These are phyloP conservation scores for Blastobotrys americana DNA, from an alignment of 805 yeast genomes.

Conservation along the genomic window DNA sequence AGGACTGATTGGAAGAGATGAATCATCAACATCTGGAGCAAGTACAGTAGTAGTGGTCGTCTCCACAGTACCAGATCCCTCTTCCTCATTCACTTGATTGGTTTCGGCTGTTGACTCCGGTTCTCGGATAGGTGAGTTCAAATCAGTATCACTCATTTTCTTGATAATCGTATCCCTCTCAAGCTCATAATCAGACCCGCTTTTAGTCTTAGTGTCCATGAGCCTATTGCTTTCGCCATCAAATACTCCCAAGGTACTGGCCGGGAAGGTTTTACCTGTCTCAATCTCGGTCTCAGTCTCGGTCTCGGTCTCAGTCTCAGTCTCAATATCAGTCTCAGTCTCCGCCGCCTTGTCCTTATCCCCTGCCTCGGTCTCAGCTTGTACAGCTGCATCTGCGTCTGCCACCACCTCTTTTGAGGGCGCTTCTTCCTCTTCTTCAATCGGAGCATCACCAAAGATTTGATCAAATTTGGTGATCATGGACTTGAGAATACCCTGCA, in stretches of 20 bases:
- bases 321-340: neutral
- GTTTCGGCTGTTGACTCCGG: too few species aligned
- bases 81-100: too few species aligned
- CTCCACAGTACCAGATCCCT: too few species aligned
- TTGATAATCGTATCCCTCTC: neutral
- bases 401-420: neutral
- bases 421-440: constrained; percentile 2
- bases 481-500: constrained; percentile 45
- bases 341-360: neutral
- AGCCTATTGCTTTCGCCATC: neutral
- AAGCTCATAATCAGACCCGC: too few species aligned
- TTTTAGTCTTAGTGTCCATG: neutral
- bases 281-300: neutral
- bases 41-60: neutral
- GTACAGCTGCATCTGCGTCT: neutral
- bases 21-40: constrained; percentile 2
- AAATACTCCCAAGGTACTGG: neutral
- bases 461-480: constrained; percentile 35
- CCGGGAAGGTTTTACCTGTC: neutral
- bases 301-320: neutral
- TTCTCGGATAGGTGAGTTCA: too few species aligned
- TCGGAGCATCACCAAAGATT: constrained; percentile 22
- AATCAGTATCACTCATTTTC: neutral
- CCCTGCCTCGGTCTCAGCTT: neutral
- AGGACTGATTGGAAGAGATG: neutral